Evolutionary conservation across 768 basidiomycete species (phyloP), one percentile per base, ranked within the genome.

Genomic region (Psilocybe sp.): DNA sequence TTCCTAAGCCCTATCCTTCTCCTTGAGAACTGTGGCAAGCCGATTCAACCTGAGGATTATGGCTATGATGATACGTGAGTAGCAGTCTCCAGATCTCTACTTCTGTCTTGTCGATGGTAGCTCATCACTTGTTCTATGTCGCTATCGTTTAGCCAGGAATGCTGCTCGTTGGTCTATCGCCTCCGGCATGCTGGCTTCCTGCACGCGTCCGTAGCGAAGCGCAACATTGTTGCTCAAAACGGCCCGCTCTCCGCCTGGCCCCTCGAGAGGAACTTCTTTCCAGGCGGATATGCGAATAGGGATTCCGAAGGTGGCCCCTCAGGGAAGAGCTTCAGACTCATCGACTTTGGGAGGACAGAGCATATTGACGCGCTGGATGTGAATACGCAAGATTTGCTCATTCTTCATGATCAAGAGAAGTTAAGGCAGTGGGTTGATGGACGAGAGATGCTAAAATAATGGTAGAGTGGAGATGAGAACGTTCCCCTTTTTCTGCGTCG

Each of bases 11-110:
- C 73, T 2, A 68, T 75, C 33, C 51, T 77, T 36, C 62, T 77
- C 13, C 47, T 75, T 3, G 74, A 77, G 58, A 55, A 71, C 32
- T 75, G 74, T 47, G 74, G 73, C 2, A 46, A 14, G 8, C 63
- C 63, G 19, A 54, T 73, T 6, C 41, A 58, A 0, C 41, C 61
- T 2, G 14, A 40, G 1, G 19, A 54, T 5, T 55, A 74, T 40
- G 64, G 52, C 0, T 2, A 51, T 4, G 77, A 78, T 36, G 73
- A 75, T 41, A 60, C 54, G 70, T 71, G 38, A 46, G 64, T 40
- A 12, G 19, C 20, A 11, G 3, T 35, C 15, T n/a, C 31, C 19
- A 7, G 3, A 15, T 45, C n/a, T 40, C 34, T 35, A 31, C 9
- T 34, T 40, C 13, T 36, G 3, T 35, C 18, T 32, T 34, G 15